These are phyloP conservation scores for Beauveria brongniartii DNA, from an alignment of 2,329 filamentous ascomycete genomes.

Conservation along the genomic window DNA sequence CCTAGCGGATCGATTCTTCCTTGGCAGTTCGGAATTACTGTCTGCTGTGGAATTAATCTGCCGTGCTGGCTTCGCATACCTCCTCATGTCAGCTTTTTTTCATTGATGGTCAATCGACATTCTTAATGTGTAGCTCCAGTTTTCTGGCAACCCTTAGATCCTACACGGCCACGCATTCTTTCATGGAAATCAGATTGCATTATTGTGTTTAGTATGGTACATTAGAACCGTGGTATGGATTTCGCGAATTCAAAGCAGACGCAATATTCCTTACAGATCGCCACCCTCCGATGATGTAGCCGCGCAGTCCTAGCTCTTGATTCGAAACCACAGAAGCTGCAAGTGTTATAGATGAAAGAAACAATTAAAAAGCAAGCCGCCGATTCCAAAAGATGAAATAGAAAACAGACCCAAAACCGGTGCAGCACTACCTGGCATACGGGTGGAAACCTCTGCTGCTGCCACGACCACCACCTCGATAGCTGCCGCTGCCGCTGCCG, in stretches of 20 bases:
- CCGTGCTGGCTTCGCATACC: neutral
- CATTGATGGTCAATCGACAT: neutral
- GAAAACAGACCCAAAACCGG: neutral
- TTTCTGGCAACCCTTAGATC: neutral
- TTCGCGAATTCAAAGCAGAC: neutral
- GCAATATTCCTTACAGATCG: neutral
- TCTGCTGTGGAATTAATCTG: neutral
- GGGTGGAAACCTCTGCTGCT: slow-evolving; percentile 71
- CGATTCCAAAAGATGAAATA: neutral
- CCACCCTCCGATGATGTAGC: neutral
- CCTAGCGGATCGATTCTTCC: slow-evolving; percentile 33
- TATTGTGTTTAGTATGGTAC: neutral
- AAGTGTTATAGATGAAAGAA: neutral
- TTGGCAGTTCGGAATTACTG: slow-evolving; percentile 29
- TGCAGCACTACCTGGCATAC: slow-evolving; percentile 41
- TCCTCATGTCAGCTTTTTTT: neutral
- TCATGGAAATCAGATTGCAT: neutral
- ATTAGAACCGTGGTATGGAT: neutral
- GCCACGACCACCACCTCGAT: slow-evolving; percentile 79
- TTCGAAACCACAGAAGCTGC: neutral
- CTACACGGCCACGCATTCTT: neutral
- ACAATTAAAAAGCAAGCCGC: neutral
- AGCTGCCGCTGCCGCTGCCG: slow-evolving; percentile 69
- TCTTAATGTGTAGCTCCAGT: too few species aligned
- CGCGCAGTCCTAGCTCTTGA: neutral